Base-by-base conservation (phyloP, 2,329 filamentous ascomycete genomes). In the Metarhizium robertsii region DNA sequence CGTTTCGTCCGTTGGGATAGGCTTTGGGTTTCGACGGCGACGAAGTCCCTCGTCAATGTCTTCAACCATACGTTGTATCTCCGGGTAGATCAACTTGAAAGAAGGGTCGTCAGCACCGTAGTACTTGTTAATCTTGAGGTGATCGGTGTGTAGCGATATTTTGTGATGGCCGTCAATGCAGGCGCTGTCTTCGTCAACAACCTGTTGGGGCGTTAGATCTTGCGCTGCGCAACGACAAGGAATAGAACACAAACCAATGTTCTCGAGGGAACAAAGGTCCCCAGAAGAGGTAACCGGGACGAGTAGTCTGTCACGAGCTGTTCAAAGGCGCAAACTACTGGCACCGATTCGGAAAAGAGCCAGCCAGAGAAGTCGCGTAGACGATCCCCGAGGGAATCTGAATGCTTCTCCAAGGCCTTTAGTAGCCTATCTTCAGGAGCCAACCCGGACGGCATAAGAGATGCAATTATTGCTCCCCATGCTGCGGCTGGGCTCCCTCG, bases 91-190 rank as follows among this genome's bases (percentile, higher is more conserved):
- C 7, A 47, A 32, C 42, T 58, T 58, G 40, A 58, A 58, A 14
- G 52, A 58, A 42, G 45, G 55, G 50, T 58, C 57, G 10, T 56
- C 38, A 7, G 38, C 2, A 0, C 57, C 52, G n/a, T 53, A 56
- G 34, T 56, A 58, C 20, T 58, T 58, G 25, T 58, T 58, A 18
- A 58, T 53, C 45, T 58, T 58, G 16, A 58, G 36, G 34, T 58
- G 50, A 50, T 58, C 54, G 34, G 55, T 47, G 29, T 55, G 32
- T 16, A 58, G 54, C 34, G 57, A 38, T 55, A 58, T 55, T 18
- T 50, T 50, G 25, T 16, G 34, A 48, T 58, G 52, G 50, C 57
- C 55, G 29, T 58, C 52, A 25, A 58, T 58, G 42, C 52, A 58
- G 45, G 55, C 55, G 40, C 57, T 58, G n/a, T 42, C 6, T 25